Evolutionary conservation across 176 grass and related monocot genomes (phyloP).

Genomic region (Saccharum officinarum): DNA sequence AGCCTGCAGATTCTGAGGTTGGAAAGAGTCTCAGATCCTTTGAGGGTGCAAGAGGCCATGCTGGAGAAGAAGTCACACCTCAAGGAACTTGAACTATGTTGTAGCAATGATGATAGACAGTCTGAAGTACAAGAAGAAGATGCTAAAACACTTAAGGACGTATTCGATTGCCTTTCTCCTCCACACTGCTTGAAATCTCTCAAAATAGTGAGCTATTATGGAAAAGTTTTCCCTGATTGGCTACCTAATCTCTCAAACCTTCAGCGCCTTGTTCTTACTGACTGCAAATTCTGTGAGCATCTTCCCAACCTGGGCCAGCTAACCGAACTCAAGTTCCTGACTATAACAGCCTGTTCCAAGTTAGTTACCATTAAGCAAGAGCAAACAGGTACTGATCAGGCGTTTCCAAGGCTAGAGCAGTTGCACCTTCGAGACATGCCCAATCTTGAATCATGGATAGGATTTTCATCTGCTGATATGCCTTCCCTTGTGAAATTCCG

Average conservation of each 20-base stretch:
- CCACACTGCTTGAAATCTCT: constrained; percentile 50
- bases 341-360: constrained; percentile 36
- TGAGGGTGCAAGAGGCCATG: constrained; percentile 29
- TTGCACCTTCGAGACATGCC: constrained; percentile 58
- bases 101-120: constrained; percentile 45
- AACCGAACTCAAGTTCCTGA: constrained; percentile 45
- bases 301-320: constrained; percentile 49
- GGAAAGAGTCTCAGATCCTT: constrained; percentile 43
- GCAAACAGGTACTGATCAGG: background rate
- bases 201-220: constrained; percentile 57
- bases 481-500: constrained; percentile 50
- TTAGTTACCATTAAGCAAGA: constrained; percentile 39
- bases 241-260: constrained; percentile 40
- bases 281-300: constrained; percentile 49
- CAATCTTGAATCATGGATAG: constrained; percentile 49
- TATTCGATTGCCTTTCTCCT: constrained; percentile 46
- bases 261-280: constrained; percentile 42
- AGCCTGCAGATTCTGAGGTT: constrained; percentile 55
- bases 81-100: constrained; percentile 57
- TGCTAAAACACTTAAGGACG: constrained; percentile 33
- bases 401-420: constrained; percentile 52
- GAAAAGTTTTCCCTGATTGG: constrained; percentile 42
- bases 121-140: constrained; percentile 15
- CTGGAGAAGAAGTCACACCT: constrained; percentile 46
- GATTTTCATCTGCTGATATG: constrained; percentile 38